Conservation (phyloP, 495 filamentous ascomycete species). For the Trichoderma gamsii region DNA sequence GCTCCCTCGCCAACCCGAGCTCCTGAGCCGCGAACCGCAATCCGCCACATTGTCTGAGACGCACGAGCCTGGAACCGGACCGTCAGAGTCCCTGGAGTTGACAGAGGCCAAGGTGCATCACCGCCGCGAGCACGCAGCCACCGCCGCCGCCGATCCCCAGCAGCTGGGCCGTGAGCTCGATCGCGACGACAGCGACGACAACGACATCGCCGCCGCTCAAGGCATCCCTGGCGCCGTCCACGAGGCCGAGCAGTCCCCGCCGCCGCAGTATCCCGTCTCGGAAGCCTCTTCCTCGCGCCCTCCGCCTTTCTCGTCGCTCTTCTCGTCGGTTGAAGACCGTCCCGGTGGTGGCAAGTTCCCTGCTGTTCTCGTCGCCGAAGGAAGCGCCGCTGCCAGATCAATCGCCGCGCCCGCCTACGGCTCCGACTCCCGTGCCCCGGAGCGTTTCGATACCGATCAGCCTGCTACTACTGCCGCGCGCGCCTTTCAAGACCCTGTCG, state of each 20-base stretch:
- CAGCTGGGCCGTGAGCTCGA: conserved; percentile 7
- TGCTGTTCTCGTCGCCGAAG: conserved; percentile 36
- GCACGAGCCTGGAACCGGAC: conserved; percentile 56
- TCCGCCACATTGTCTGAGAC: conserved; percentile 65
- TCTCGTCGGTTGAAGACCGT: conserved; percentile 43
- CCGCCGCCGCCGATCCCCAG: neutral
- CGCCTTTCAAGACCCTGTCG: conserved; percentile 49
- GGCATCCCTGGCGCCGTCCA: conserved; percentile 25
- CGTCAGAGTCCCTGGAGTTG: conserved; percentile 58
- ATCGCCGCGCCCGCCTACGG: conserved; percentile 56
- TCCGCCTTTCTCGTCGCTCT: conserved; percentile 43
- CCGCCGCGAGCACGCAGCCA: conserved; percentile 13
- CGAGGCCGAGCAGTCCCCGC: conserved; percentile 45
- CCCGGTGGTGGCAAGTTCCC: conserved; percentile 22
- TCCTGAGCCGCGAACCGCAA: neutral
- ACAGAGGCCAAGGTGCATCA: conserved; percentile 33
- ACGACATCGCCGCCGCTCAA: conserved; percentile 24
- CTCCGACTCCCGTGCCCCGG: conserved; percentile 14
- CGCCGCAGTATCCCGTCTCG: conserved; percentile 54
- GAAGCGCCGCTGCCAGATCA: conserved; percentile 44
- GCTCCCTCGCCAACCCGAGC: conserved; percentile 5
- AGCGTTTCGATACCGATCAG: conserved; percentile 30
- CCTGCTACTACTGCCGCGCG: conserved; percentile 23
- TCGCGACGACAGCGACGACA: conserved; percentile 6
- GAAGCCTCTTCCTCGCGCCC: conserved; percentile 54